phyloP scores from a whole-genome alignment of 2,329 filamentous ascomycete genomes.

The Aplosporella prunicola region DNA sequence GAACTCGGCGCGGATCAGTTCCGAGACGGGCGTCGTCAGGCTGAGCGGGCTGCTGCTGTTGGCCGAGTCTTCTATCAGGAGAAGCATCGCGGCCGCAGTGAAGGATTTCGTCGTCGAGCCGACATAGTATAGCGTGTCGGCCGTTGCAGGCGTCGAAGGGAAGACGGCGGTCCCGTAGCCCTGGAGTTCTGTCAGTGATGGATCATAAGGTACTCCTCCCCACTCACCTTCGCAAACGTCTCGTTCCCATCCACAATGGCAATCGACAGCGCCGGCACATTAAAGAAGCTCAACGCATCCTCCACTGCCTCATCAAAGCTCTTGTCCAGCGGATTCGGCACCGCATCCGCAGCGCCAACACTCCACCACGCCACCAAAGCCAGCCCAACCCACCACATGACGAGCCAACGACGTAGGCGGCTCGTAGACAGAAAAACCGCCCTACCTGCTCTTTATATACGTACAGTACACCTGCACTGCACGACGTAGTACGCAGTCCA shows the following conservation, averaged over 20 bases:
- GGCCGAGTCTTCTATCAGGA: slow-evolving; percentile 19
- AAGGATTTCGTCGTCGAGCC: slow-evolving; percentile 25
- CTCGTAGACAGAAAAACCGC: no score
- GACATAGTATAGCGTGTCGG: slow-evolving; percentile 19
- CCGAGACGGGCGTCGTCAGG: slow-evolving; percentile 28
- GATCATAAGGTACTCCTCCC: background rate
- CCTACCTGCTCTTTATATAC: no score
- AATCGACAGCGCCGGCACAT: slow-evolving; percentile 42
- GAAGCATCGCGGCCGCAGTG: slow-evolving; percentile 17
- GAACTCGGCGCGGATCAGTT: slow-evolving; percentile 27
- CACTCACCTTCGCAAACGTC: slow-evolving; percentile 27
- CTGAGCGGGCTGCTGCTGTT: slow-evolving; percentile 19
- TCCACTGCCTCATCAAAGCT: slow-evolving; percentile 17
- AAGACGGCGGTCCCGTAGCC: slow-evolving; percentile 16
- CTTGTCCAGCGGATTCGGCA: slow-evolving; percentile 4
- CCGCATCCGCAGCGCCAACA: no score
- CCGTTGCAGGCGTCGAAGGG: slow-evolving; percentile 14
- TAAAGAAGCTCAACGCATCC: slow-evolving; percentile 31
- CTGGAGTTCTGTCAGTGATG: slow-evolving; percentile 3
- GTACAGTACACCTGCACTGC: no score
- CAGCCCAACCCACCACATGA: no score
- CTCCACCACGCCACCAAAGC: no score
- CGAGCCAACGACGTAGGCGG: no score
- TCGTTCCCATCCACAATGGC: slow-evolving; percentile 39
- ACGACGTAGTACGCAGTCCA: no score